Percentiles rank a stretch among this genome's conserved stretches.
Conservation (phyloP, 495 filamentous ascomycete species). For the Hypoxylon intermedium region DNA sequence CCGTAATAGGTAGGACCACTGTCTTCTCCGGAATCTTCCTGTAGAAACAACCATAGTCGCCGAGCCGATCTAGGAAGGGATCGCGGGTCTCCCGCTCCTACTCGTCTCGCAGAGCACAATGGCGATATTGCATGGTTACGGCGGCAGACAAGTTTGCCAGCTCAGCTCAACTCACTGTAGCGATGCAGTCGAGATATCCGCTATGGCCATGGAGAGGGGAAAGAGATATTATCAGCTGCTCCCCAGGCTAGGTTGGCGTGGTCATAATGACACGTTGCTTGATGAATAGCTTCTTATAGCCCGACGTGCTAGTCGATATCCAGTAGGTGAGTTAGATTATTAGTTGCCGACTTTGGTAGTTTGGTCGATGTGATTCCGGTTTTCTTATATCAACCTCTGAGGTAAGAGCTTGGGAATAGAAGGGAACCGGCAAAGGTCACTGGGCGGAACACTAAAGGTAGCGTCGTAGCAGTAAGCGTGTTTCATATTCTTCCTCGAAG, state of each 20-base stretch:
- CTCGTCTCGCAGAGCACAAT: constrained; percentile 18
- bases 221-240: background rate
- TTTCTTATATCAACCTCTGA: constrained; percentile 25
- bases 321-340: constrained; percentile 17
- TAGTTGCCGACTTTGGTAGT: constrained; percentile 29
- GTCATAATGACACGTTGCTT: constrained; percentile 36
- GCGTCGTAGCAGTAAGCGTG: constrained; percentile 39
- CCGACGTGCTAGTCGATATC: constrained; percentile 12
- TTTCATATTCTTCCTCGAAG: constrained; percentile 34
- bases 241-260: background rate
- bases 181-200: background rate
- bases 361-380: constrained; percentile 25
- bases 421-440: constrained; percentile 3
- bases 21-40: constrained; percentile 32
- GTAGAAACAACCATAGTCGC: constrained; percentile 19
- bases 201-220: background rate
- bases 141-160: background rate
- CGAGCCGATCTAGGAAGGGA: constrained; percentile 38
- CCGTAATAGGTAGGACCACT: constrained; percentile 36
- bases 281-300: constrained; percentile 22
- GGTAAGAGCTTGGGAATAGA: background rate
- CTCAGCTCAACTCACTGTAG: background rate
- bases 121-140: constrained; percentile 24
- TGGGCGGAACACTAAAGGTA: constrained; percentile 31
- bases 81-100: constrained; percentile 22